Base-by-base conservation (phyloP, 2,329 filamentous ascomycete species). In the Penicillium freii region DNA sequence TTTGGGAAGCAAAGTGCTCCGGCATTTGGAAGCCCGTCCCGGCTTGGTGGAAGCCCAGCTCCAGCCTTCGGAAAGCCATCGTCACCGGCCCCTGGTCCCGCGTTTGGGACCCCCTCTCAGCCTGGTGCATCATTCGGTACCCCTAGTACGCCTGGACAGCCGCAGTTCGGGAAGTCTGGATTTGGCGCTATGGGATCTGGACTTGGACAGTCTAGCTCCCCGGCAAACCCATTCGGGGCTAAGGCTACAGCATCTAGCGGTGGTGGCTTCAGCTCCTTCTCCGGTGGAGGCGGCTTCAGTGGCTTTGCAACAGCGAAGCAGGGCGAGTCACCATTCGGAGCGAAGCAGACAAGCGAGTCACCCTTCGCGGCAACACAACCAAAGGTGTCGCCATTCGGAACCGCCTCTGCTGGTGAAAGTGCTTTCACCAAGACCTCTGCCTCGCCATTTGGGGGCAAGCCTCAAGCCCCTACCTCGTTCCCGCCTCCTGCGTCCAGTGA, bases 81-180 rank as follows among this genome's bases (percentile, higher is more conserved):
- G 9, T 43, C 69, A 50, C 65, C 68, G 19, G 66, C 64, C 6
- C 62, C 70, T 33, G 64, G 68, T 6, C 63, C 71, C 29, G 62
- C 69, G 4, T 78, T 79, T 62, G 76, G 71, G 42, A 62, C 68
- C 1, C 62, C 74, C 1, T 71, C 72, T 33, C 61, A 69, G 39
- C 59, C 57, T 15, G 65, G 65, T 8, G 51, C 54, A 23, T 47
- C 66, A 10, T 77, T 78, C 66, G 75, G 77, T 46, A 63, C 69
- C 31, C 61, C 73, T 29, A 73, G 71, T 56, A 60, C 67, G 25
- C 56, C 75, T 21, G 73, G 71, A 31, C 68, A 69, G 45, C 54
- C 71, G 2, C 62, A 69, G 33, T 74, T 76, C 56, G 73, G 74
- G n/a, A 66, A 75, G 54, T 65, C 69, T 38, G 61, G 67, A 31